These are phyloP conservation scores for Medicago arabica DNA, from an alignment of 306 rosid genomes.

Conservation along the genomic window DNA sequence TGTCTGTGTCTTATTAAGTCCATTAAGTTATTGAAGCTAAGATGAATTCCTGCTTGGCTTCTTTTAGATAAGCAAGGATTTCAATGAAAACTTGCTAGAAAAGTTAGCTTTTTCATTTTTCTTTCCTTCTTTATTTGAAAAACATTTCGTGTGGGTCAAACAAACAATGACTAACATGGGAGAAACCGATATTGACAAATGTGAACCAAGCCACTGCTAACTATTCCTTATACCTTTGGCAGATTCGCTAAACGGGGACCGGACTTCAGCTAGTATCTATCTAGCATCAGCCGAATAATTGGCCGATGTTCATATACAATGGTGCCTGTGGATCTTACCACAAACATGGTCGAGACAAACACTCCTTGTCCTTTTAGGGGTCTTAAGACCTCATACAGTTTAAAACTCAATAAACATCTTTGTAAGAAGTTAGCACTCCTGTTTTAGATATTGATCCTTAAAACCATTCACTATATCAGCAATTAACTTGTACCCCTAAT, in stretches of 20 bases:
- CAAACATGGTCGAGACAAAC: not conserved
- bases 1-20: not conserved
- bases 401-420: not conserved
- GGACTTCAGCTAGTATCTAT: not conserved
- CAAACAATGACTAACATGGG: too few relatives aligned
- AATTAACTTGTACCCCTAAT: not conserved
- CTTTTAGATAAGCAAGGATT: not conserved
- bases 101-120: not conserved
- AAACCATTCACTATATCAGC: not conserved
- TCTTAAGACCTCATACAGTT: not conserved
- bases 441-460: not conserved
- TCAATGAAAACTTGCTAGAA: not conserved
- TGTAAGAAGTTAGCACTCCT: not conserved
- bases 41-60: too few relatives aligned
- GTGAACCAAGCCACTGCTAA: not conserved
- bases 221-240: not conserved
- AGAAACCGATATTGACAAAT: too few relatives aligned
- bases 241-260: not conserved
- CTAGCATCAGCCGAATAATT: not conserved
- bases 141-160: too few relatives aligned
- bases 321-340: not conserved
- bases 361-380: not conserved
- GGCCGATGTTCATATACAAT: not conserved
- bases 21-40: not conserved
- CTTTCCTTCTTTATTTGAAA: too few relatives aligned